Evolutionary conservation across 768 basidiomycete genomes (phyloP).

Genomic region (Tulasnella sp.): DNA sequence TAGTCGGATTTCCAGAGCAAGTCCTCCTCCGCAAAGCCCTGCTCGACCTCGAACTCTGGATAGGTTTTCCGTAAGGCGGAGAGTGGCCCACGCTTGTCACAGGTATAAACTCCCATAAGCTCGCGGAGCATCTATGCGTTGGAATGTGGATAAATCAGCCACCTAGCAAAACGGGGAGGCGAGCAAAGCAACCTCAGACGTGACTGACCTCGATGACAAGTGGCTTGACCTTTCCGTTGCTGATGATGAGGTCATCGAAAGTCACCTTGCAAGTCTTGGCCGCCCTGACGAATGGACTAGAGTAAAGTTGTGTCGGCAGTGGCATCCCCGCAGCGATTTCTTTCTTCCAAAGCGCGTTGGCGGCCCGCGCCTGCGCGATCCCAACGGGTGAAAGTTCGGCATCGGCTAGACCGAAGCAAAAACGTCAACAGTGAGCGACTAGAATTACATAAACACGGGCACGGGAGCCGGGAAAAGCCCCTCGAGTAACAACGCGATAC

Average conservation of each 20-base stretch:
- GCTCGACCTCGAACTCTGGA: conserved; percentile 45
- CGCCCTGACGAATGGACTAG: conserved; percentile 54
- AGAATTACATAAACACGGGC: too few species aligned
- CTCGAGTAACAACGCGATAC: too few species aligned
- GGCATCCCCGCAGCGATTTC: conserved; percentile 37
- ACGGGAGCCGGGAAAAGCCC: too few species aligned
- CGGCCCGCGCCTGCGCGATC: conserved; percentile 40
- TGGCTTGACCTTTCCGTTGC: conserved; percentile 19
- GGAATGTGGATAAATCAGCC: too few species aligned
- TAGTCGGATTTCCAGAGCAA: conserved; percentile 43
- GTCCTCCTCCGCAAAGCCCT: conserved; percentile 51
- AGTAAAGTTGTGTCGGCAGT: conserved; percentile 45
- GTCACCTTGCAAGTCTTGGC: conserved; percentile 44
- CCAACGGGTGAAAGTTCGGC: conserved; percentile 43
- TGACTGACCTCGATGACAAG: conserved; percentile 37
- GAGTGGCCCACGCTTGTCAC: conserved; percentile 47
- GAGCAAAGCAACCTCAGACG: too few species aligned
- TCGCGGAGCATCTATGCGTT: conserved; percentile 43
- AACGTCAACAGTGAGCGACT: too few species aligned
- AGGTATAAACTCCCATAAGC: conserved; percentile 55
- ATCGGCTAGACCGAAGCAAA: conserved; percentile 2
- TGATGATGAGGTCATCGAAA: conserved; percentile 32
- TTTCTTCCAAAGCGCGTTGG: conserved; percentile 36
- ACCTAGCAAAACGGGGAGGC: too few species aligned
- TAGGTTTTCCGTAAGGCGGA: conserved; percentile 40